Base-by-base conservation (phyloP, 1,284 basidiomycete species). In the Austroboletus rostrupii region DNA sequence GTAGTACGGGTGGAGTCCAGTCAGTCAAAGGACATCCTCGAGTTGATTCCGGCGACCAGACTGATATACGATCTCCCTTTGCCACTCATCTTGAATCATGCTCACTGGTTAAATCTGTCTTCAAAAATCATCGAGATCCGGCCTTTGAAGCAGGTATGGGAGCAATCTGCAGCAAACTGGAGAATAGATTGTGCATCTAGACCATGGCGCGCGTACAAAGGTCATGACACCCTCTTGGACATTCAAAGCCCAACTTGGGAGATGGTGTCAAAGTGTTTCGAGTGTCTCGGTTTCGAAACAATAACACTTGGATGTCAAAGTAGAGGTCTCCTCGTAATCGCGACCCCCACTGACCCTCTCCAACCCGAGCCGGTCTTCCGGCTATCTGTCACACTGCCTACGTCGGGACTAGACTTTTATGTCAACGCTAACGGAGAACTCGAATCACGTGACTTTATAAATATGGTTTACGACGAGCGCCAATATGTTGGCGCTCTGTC, bases 41-140 rank as follows among this genome's bases (percentile, higher is more conserved):
- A 74, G 41, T 51, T 77, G 16, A 61, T 78, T 38, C 73, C 70
- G 11, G 62, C 57, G 17, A 28, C 42, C 3, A 53, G 52, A 17
- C 53, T 78, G 12, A 16, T 3, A 4, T 48, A 51, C 1, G 76
- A 77, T 53, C 57, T 78, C 8, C 77, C 77, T 0, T 21, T n/a
- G 1, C 44, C 52, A 3, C 59, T 78, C 10, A 49, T 71, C 5
- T 8, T 58, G 0, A 58, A 63, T 16, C 65, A 70, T 43, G 56
- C 61, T 5, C 72, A 74, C 50, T 77, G 75, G 74, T 52, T 76
- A 40, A 55, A 69, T 31, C 31, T 70, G 5, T 20, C 48, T 0
- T 57, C 57, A 2, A 41, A 51, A 1, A 43, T 53, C 2, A 58
- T 77, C 0, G 70, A 73, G 49, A 16, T 33, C 5, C 32, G 32